Evolutionary conservation across 345 rosid species (phyloP).

Genomic region (Sonneratia caseolaris): DNA sequence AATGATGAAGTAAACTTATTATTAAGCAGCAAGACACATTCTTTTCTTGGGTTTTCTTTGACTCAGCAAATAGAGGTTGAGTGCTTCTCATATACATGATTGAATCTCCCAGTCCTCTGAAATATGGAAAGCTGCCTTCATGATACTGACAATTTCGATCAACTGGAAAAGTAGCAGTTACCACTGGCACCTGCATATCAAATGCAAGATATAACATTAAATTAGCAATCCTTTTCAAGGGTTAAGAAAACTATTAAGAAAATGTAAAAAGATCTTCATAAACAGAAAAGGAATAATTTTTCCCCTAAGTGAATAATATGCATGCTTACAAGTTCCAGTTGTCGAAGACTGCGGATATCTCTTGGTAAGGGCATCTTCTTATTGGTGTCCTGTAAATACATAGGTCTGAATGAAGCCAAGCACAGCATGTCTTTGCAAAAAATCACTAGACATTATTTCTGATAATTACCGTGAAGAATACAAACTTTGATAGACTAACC

Average conservation of each 20-base stretch:
- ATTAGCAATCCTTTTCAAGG: neutral
- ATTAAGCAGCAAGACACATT: slow-evolving; percentile 1
- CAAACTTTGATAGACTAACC: slow-evolving; percentile 31
- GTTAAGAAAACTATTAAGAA: neutral
- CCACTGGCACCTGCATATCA: slow-evolving; percentile 70
- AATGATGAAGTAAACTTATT: slow-evolving; percentile 12
- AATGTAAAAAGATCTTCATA: neutral
- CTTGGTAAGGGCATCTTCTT: slow-evolving; percentile 63
- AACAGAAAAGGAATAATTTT: neutral
- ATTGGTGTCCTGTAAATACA: slow-evolving; percentile 53
- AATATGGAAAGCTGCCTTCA: slow-evolving; percentile 80
- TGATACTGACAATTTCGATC: slow-evolving; percentile 65
- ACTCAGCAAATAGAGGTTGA: slow-evolving; percentile 1
- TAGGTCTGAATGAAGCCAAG: slow-evolving; percentile 11
- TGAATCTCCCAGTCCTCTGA: slow-evolving; percentile 74
- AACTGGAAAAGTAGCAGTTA: slow-evolving; percentile 74
- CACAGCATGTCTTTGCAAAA: neutral
- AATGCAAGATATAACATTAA: neutral
- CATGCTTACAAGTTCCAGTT: slow-evolving; percentile 73
- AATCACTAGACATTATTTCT: neutral
- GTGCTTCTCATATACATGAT: slow-evolving; percentile 38
- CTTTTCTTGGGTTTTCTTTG: neutral
- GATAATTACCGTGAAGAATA: neutral
- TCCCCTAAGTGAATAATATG: neutral
- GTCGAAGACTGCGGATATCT: slow-evolving; percentile 74